Conservation (phyloP, 768 basidiomycete species). For the Serendipita sp. region DNA sequence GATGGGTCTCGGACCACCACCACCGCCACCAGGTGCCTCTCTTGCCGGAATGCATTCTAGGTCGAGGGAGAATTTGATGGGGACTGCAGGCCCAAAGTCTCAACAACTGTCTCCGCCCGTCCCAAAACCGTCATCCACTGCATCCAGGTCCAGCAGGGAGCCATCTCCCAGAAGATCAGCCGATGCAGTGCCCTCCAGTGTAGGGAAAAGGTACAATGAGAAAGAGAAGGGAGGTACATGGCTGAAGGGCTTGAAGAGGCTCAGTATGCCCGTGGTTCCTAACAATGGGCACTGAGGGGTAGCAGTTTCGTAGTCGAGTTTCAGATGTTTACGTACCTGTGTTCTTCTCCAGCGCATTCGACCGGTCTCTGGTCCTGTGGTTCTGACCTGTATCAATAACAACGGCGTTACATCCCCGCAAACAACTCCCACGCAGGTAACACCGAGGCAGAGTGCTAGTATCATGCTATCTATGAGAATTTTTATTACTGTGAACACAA, state of each 20-base stretch:
- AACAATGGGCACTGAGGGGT: too few relatives aligned
- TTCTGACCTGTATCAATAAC: too few relatives aligned
- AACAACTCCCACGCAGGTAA: too few relatives aligned
- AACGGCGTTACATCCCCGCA: too few relatives aligned
- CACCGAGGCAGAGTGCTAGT: too few relatives aligned
- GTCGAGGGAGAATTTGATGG: background rate
- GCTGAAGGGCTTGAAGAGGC: background rate
- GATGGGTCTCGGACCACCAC: background rate
- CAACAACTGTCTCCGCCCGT: background rate
- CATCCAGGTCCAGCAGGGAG: background rate
- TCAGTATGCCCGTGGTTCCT: background rate
- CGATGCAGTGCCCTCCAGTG: background rate
- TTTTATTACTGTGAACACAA: too few relatives aligned
- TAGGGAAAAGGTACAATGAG: background rate
- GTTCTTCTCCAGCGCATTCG: too few relatives aligned
- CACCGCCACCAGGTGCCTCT: background rate
- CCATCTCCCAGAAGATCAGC: slow-evolving; percentile 1
- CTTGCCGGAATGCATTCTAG: background rate
- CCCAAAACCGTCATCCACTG: background rate
- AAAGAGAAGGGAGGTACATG: slow-evolving; percentile 2
- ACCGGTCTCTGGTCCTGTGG: too few relatives aligned
- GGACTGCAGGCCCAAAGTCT: background rate
- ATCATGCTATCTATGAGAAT: too few relatives aligned
- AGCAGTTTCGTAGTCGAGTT: too few relatives aligned
- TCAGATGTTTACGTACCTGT: too few relatives aligned